Percentiles rank a stretch among this genome's conserved stretches.
Conservation (phyloP, 176 grass and related monocot species). For the Eremochloa ophiuroides region DNA sequence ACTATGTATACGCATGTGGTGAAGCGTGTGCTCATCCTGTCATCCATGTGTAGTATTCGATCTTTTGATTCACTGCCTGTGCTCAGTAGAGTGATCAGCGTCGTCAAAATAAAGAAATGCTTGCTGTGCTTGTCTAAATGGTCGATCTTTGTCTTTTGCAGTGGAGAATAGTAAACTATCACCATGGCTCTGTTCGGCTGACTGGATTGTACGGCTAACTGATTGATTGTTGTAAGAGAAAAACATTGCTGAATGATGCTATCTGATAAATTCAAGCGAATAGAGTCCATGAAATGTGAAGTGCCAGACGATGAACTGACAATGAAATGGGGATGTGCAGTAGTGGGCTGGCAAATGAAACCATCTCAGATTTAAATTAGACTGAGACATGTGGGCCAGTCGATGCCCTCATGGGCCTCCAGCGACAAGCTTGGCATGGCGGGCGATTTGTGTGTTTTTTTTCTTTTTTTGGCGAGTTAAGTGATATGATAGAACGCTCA, state of each 20-base stretch:
- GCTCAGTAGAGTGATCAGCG: not conserved
- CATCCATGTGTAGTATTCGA: not conserved
- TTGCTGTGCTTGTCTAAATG: not conserved
- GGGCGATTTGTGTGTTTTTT: not conserved
- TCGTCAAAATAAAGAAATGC: conserved; percentile 10
- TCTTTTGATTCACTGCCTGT: not conserved
- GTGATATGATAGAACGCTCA: no score
- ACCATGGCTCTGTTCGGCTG: no score
- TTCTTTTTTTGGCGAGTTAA: not conserved
- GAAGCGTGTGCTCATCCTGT: not conserved
- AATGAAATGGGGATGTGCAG: no score
- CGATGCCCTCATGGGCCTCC: not conserved
- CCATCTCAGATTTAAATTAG: not conserved
- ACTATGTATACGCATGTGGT: not conserved
- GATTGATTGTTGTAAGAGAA: no score
- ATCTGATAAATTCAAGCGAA: no score
- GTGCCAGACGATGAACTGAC: not conserved
- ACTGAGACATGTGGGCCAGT: not conserved
- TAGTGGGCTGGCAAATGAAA: not conserved
- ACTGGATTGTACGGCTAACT: no score
- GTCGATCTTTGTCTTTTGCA: not conserved
- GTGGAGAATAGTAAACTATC: no score
- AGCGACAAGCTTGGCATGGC: not conserved
- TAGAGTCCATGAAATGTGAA: not conserved
- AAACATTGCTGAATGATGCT: no score